Percentiles rank a stretch among this genome's conserved stretches.
phyloP scores from a whole-genome alignment of 345 rosid genomes.

The Acer yangbiense region DNA sequence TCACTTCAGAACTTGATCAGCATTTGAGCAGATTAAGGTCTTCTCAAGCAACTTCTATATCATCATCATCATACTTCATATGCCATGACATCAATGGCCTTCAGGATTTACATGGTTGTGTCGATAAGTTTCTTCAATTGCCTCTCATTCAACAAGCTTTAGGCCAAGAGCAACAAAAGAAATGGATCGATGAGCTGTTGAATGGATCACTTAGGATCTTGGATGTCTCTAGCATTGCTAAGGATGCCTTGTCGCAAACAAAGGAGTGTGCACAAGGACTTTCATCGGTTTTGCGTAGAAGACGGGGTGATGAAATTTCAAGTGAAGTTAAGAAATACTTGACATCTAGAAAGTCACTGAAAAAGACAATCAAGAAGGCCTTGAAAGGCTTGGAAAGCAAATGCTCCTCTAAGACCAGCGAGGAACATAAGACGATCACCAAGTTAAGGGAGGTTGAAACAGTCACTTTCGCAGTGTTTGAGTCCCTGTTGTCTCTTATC shows the following conservation, averaged over 20 bases:
- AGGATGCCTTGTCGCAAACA: conserved; percentile 20
- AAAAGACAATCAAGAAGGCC: too few species aligned
- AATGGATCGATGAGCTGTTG: neutral
- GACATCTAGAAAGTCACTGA: too few species aligned
- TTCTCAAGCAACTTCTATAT: too few species aligned
- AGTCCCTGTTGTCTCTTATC: conserved; percentile 42
- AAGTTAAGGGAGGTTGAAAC: conserved; percentile 38
- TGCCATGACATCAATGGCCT: too few species aligned
- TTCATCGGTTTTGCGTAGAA: conserved; percentile 36
- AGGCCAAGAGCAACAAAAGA: too few species aligned
- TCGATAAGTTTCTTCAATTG: too few species aligned
- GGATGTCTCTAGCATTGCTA: conserved; percentile 34
- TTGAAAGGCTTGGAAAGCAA: conserved; percentile 18
- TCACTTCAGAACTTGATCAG: too few species aligned
- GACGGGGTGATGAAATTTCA: neutral
- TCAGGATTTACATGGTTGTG: too few species aligned
- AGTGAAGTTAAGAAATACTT: too few species aligned
- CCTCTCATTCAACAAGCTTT: too few species aligned
- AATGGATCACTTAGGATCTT: conserved; percentile 28
- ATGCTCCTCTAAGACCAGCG: neutral
- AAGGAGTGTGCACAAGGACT: conserved; percentile 11
- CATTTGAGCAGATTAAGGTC: too few species aligned
- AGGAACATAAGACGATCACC: conserved; percentile 14
- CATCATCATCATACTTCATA: too few species aligned
- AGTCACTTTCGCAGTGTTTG: conserved; percentile 27